Evolutionary conservation across 2,329 filamentous ascomycete genomes (phyloP).

Genomic region (Fusarium sp.): DNA sequence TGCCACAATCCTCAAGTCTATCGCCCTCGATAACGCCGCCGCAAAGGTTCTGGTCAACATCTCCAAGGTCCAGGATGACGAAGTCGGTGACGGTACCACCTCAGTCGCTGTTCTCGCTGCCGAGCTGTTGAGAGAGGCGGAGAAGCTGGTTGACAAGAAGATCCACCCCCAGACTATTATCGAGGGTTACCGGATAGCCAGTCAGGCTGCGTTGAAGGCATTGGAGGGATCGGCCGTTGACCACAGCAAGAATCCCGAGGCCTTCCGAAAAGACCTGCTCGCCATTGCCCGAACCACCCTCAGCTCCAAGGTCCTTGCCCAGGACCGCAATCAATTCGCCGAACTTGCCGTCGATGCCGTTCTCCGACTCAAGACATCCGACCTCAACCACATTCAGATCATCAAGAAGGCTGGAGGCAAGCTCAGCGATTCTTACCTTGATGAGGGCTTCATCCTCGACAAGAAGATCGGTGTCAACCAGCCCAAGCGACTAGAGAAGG

Average conservation of each 20-base stretch:
- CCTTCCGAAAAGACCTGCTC: slow-evolving; percentile 90
- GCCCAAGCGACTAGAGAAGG: slow-evolving; percentile 96
- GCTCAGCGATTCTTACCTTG: slow-evolving; percentile 96
- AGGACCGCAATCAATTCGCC: slow-evolving; percentile 94
- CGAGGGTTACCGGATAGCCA: slow-evolving; percentile 98
- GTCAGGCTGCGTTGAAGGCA: slow-evolving; percentile 86
- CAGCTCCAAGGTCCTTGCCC: slow-evolving; percentile 95
- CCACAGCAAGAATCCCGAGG: slow-evolving; percentile 85
- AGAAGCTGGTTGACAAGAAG: slow-evolving; percentile 97
- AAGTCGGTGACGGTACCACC: slow-evolving; percentile 97
- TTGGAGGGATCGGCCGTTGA: slow-evolving; percentile 89
- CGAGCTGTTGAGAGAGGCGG: slow-evolving; percentile 94
- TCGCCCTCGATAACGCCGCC: slow-evolving; percentile 97
- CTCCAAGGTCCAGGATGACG: slow-evolving; percentile 98
- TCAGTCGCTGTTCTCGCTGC: slow-evolving; percentile 97
- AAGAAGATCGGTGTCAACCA: slow-evolving; percentile 99
- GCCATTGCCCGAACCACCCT: slow-evolving; percentile 95
- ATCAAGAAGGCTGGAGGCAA: slow-evolving; percentile 99
- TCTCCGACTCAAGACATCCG: slow-evolving; percentile 88
- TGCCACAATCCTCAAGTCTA: slow-evolving; percentile 97
- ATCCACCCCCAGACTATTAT: slow-evolving; percentile 99
- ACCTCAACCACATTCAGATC: slow-evolving; percentile 98
- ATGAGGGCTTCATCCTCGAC: slow-evolving; percentile 98
- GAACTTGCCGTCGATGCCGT: slow-evolving; percentile 92
- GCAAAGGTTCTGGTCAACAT: slow-evolving; percentile 99